Base-by-base conservation (phyloP, 2,329 filamentous ascomycete genomes). In the Aspergillus quadricinctus region DNA sequence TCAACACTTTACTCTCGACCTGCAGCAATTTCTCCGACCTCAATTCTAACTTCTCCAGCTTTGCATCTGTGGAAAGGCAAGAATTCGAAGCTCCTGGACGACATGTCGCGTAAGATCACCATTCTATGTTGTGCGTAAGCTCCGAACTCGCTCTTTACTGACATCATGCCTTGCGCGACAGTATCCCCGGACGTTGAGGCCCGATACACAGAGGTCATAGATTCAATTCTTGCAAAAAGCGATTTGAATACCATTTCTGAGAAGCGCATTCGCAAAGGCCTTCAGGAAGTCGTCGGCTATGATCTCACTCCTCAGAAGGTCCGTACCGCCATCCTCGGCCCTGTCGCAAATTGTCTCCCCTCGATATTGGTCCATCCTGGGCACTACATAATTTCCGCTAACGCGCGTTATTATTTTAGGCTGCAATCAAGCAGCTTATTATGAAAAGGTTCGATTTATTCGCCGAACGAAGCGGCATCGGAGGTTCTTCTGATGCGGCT, bases 361-460 rank as follows among this genome's bases (percentile, higher is more conserved):
- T 17, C 55, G 19, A 41, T 53, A 23, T n/a, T 23, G 23, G 43
- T 28, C 46, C 35, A 31, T 50, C 45, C 35, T 35, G 17, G 37
- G 48, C 9, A 37, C 49, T 49, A 50, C 11, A n/a, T 41, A 37
- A n/a, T 37, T 31, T 28, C 48, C 53, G 55, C 64, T 66, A 54
- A 66, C 50, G 11, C 59, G 56, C 48, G 1, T 55, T 57, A 49
- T 35, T 10, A 43, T 46, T 46, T 52, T 53, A 90, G 88, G 78
- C 81, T 69, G 84, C 85, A 14, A 87, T 91, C 72, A 90, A 90
- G 69, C 78, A 78, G 52, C 78, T 92, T 50, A 91, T 92, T 54
- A 86, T 88, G 75, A 81, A 84, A 63, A 85, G 88, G 19, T 92
- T 92, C 71, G 88, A 92, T 66, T 82, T 86, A 55, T 83, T 88